Evolutionary conservation across 495 filamentous ascomycete species (phyloP).

Genomic region (Xylaria venustula): DNA sequence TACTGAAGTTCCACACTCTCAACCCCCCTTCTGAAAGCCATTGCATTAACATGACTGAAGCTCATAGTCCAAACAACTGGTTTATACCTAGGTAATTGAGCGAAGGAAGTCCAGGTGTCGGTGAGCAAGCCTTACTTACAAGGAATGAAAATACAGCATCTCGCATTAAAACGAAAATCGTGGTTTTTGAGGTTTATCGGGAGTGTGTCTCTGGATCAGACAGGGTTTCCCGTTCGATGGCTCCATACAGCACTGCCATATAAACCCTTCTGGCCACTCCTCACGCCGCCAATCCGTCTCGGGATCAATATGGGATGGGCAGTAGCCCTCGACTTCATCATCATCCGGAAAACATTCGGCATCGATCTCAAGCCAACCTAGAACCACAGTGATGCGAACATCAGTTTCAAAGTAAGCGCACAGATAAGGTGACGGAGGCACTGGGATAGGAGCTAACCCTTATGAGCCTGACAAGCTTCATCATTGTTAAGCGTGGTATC

Average conservation of each 20-base stretch:
- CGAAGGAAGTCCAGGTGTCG: background rate
- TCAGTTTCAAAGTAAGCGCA: background rate
- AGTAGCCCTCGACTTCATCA: background rate
- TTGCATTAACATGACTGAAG: too few relatives aligned
- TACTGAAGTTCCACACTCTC: too few relatives aligned
- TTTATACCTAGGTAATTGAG: background rate
- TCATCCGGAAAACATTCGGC: slow-evolving; percentile 1
- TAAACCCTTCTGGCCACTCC: background rate
- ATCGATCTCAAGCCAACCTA: background rate
- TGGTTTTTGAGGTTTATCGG: background rate
- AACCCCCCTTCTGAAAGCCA: too few relatives aligned
- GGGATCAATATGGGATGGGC: background rate
- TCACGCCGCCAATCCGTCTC: slow-evolving; percentile 3
- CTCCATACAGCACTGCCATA: background rate
- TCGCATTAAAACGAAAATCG: too few relatives aligned
- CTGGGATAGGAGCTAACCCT: background rate
- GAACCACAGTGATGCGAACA: background rate
- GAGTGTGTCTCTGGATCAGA: background rate
- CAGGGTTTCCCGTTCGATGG: background rate
- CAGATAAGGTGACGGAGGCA: background rate
- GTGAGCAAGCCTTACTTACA: background rate
- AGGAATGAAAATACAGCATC: background rate
- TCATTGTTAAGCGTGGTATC: slow-evolving; percentile 10
- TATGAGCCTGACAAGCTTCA: slow-evolving; percentile 2
- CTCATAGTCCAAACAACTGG: too few relatives aligned